These are phyloP conservation scores for Ustilago nuda DNA, from an alignment of 1,284 basidiomycete species.

Conservation along the genomic window DNA sequence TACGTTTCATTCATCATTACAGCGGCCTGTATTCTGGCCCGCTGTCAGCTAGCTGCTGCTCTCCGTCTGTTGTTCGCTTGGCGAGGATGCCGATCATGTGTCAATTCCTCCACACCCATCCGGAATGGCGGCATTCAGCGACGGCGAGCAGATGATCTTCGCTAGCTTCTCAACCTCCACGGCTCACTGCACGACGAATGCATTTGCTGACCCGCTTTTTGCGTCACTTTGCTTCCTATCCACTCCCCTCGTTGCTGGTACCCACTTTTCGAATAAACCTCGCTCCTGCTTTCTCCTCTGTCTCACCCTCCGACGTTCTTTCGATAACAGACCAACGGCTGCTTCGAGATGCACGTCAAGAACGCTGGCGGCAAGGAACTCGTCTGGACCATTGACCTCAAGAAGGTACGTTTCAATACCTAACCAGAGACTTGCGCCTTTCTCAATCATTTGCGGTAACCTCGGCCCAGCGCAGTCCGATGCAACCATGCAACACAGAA, in stretches of 20 bases:
- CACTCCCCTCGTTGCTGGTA: neutral
- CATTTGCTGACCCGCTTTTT: neutral
- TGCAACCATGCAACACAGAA: no score
- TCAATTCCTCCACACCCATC: no score
- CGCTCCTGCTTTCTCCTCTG: neutral
- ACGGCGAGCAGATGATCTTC: neutral
- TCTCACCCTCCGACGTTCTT: neutral
- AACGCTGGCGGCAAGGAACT: slow-evolving; percentile 81
- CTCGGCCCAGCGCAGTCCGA: neutral
- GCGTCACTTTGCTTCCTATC: neutral
- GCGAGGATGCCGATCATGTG: no score
- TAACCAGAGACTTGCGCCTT: neutral
- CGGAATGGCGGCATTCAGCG: neutral
- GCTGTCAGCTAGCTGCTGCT: no score
- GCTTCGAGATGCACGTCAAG: slow-evolving; percentile 89
- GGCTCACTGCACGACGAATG: neutral
- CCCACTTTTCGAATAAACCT: neutral
- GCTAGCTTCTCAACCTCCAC: neutral
- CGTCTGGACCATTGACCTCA: slow-evolving; percentile 86
- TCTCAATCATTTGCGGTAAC: neutral
- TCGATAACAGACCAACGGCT: slow-evolving; percentile 81
- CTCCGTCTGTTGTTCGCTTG: no score
- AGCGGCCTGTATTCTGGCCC: no score
- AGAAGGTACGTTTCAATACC: slow-evolving; percentile 74
- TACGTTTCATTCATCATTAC: slow-evolving; percentile 60